Base-by-base conservation (phyloP, 306 rosid genomes). In the Sesbania bispinosa region DNA sequence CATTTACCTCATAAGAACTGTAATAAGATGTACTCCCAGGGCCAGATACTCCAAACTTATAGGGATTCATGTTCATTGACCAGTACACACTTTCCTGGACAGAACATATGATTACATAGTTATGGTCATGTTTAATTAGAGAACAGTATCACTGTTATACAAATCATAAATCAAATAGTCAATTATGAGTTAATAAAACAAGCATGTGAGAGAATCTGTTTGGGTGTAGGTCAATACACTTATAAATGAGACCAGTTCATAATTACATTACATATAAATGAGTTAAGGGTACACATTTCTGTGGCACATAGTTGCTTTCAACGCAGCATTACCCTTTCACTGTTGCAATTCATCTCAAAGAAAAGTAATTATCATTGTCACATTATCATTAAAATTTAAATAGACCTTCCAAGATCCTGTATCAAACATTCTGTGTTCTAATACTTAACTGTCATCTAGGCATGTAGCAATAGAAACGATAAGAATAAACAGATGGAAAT, bases 11-110 rank as follows among this genome's bases (percentile, higher is more conserved):
- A 43, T 79, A 93, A 71, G 79, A 74, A 79, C 85, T 82, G 38
- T 78, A 90, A 80, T 90, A 90, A 33, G 90, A 83, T 58, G 87
- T 69, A 71, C 81, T 87, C 51, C 81, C 97, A 2, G 81, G 85
- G 63, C 86, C 89, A 55, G 89, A 81, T 46, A 83, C 43, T 66
- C 84, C 97, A 83, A 84, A 90, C 70, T 87, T 93, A 84, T 93
- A 90, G 9, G 87, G 80, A 67, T 80, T 77, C 97, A 85, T 87
- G 81, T 88, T 90, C 96, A 88, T 88, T 54, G 97, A 90, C 97
- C 98, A 93, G 79, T 93, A 87, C 21, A 73, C 81, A 81, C 85
- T 79, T 69, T 88, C 97, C 97, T 90, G 80, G 65, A 80, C 61
- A 76, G 24, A 72, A 48, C 54, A 77, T 19, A 76, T 45, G 43